These are phyloP conservation scores for Corrigiola litoralis DNA, from an alignment of 179 eudicot species.

Conservation along the genomic window DNA sequence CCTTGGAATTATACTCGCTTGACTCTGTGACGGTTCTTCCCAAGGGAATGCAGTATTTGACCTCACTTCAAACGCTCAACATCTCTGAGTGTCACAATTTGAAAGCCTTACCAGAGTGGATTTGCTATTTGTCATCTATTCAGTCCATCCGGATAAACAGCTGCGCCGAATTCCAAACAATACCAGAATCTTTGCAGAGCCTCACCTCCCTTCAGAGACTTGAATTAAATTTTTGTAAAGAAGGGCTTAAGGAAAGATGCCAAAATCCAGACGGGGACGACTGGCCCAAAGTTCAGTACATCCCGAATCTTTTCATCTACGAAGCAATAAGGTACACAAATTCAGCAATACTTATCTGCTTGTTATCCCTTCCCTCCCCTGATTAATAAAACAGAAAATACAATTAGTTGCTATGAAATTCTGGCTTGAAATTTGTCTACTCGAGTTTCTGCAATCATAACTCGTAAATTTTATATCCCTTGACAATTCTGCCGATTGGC, in stretches of 20 bases:
- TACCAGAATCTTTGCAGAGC: slow-evolving; percentile 22
- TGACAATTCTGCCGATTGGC: too few relatives aligned
- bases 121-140: slow-evolving; percentile 17
- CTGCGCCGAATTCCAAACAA: not conserved
- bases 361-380: too few relatives aligned
- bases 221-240: not conserved
- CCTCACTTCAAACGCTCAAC: slow-evolving; percentile 7
- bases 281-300: slow-evolving; percentile 28
- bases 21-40: slow-evolving; percentile 2
- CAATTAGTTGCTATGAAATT: too few relatives aligned
- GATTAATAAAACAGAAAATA: too few relatives aligned
- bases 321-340: too few relatives aligned
- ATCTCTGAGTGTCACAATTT: slow-evolving; percentile 2
- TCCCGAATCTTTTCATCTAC: too few relatives aligned
- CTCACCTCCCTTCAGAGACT: slow-evolving; percentile 20
- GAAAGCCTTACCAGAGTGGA: slow-evolving; percentile 21
- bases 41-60: slow-evolving; percentile 13
- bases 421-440: too few relatives aligned
- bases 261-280: slow-evolving; percentile 14
- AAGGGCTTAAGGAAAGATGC: slow-evolving; percentile 16
- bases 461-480: too few relatives aligned
- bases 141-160: not conserved
- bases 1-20: not conserved
- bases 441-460: too few relatives aligned
- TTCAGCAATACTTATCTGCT: too few relatives aligned